A percentile compares a stretch with the other conserved stretches of the same genome.
Conservation (phyloP, 2,329 filamentous ascomycete species). For the Apiospora malaysiana region DNA sequence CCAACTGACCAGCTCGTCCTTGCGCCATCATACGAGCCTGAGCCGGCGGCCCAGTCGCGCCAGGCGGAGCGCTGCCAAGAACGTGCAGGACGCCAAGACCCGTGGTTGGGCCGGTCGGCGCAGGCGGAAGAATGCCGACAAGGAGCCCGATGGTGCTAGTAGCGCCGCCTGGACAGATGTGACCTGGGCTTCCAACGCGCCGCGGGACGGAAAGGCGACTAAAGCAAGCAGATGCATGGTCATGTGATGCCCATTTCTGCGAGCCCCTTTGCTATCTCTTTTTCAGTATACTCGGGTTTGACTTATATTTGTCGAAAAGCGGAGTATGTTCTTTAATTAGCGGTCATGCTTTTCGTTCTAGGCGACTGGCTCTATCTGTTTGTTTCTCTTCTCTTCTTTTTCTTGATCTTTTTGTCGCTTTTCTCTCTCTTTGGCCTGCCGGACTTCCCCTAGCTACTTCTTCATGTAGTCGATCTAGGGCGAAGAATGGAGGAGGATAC, state of each 20-base stretch:
- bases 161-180: constrained; percentile 61
- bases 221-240: constrained; percentile 54
- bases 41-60: constrained; percentile 59
- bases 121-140: constrained; percentile 44
- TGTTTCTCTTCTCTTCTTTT: neutral
- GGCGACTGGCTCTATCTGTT: neutral
- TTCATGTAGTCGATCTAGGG: neutral
- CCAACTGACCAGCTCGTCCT: constrained; percentile 45
- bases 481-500: neutral
- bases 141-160: constrained; percentile 48
- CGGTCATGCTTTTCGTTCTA: neutral
- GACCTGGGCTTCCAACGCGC: constrained; percentile 37
- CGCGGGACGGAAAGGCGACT: constrained; percentile 35
- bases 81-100: constrained; percentile 65
- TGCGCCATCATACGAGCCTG: constrained; percentile 49
- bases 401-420: too few relatives aligned
- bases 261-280: neutral
- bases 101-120: constrained; percentile 58
- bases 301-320: neutral
- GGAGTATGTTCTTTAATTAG: neutral
- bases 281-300: neutral
- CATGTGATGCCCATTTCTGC: constrained; percentile 47
- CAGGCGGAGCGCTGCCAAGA: constrained; percentile 65
- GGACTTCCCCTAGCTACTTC: neutral
- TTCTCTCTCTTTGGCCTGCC: neutral